Conservation (phyloP, 2,329 filamentous ascomycete genomes). For the Alternaria panax region DNA sequence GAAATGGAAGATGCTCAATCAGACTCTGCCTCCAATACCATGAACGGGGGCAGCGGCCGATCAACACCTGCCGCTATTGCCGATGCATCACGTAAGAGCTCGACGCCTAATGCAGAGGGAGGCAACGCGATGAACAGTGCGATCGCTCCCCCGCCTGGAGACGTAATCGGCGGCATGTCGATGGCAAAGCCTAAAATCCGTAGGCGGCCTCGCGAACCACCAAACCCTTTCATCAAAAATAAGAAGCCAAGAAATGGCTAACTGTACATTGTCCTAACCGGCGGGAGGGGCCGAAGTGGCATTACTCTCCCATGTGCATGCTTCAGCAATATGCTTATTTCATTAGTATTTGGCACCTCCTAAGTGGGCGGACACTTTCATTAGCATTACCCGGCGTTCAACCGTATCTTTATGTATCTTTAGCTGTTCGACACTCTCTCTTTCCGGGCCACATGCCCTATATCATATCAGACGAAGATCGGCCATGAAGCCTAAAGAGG, state of each 20-base stretch:
- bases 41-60: constrained; percentile 33
- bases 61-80: constrained; percentile 36
- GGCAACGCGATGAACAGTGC: constrained; percentile 14
- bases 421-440: constrained; percentile 11
- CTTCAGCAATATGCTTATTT: neutral
- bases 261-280: neutral
- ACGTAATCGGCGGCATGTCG: constrained; percentile 33
- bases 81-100: constrained; percentile 24
- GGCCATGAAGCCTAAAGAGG: constrained; percentile 14
- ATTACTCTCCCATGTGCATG: constrained; percentile 14
- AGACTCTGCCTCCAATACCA: constrained; percentile 30
- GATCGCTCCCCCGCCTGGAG: constrained; percentile 10
- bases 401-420: constrained; percentile 1
- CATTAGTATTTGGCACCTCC: constrained; percentile 5
- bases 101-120: constrained; percentile 22
- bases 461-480: constrained; percentile 15
- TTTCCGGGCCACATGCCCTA: constrained; percentile 14
- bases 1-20: constrained; percentile 41
- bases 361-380: neutral
- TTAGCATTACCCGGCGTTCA: constrained; percentile 17
- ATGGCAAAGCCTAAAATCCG: constrained; percentile 44
- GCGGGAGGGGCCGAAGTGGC: neutral
- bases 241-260: constrained; percentile 40
- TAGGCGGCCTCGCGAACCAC: constrained; percentile 34
- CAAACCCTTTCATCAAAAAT: constrained; percentile 39